Percentiles rank a stretch among this genome's conserved stretches.
These are phyloP conservation scores for Fusarium sp. DNA, from an alignment of 2,329 filamentous ascomycete species.

Conservation along the genomic window DNA sequence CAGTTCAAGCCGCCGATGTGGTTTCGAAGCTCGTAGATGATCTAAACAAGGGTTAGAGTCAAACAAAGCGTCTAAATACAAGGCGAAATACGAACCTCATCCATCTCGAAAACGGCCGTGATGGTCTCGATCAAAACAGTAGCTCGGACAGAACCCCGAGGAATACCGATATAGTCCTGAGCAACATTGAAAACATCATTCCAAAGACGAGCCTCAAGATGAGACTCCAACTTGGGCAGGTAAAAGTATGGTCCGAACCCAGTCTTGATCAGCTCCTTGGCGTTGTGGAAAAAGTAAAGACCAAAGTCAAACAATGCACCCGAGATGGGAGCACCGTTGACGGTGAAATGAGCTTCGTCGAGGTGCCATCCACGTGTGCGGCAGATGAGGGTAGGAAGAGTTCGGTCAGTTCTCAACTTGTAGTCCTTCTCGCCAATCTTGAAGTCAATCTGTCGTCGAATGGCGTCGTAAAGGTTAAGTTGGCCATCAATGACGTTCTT, in stretches of 20 bases:
- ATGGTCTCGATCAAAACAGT: slow-evolving; percentile 99
- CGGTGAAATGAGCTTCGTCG: slow-evolving; percentile 96
- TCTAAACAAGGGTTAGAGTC: slow-evolving; percentile 53
- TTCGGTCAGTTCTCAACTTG: slow-evolving; percentile 92
- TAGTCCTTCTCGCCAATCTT: slow-evolving; percentile 96
- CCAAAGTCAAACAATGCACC: slow-evolving; percentile 96
- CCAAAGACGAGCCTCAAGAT: slow-evolving; percentile 96
- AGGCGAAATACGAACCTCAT: slow-evolving; percentile 64
- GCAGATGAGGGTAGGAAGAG: slow-evolving; percentile 88
- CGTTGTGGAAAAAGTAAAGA: slow-evolving; percentile 99
- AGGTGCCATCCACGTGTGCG: slow-evolving; percentile 97
- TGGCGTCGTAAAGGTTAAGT: slow-evolving; percentile 96
- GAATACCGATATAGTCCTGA: slow-evolving; percentile 92
- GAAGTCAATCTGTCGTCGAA: slow-evolving; percentile 94
- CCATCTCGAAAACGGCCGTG: slow-evolving; percentile 98
- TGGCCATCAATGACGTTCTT: slow-evolving; percentile 99
- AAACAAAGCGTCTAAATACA: accelerated
- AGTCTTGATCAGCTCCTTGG: slow-evolving; percentile 71
- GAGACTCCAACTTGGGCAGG: slow-evolving; percentile 97
- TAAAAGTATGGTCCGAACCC: slow-evolving; percentile 97
- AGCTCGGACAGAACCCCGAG: slow-evolving; percentile 89
- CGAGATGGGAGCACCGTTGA: slow-evolving; percentile 96
- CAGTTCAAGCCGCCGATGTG: slow-evolving; percentile 98
- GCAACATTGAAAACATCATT: slow-evolving; percentile 97
- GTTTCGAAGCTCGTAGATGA: slow-evolving; percentile 98